Base-by-base conservation (phyloP, 2,329 filamentous ascomycete genomes). In the Botrytis paeoniae region DNA sequence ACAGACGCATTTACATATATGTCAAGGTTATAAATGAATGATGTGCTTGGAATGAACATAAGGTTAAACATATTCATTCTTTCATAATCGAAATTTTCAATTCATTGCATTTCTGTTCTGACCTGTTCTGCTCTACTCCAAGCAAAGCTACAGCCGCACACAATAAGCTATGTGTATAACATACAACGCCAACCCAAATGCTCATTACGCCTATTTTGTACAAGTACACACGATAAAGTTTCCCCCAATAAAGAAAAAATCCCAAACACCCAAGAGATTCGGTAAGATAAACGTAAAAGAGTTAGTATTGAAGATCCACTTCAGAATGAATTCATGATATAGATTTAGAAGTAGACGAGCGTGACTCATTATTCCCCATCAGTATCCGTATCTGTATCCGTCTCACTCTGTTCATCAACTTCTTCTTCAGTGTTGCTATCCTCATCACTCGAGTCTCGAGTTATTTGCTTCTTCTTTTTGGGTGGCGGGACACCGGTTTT, bases 361-460 rank as follows among this genome's bases (percentile, higher is more conserved):
- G 20, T 43, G n/a, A 54, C 4, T 57, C 32, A 72, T 76, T 78
- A 80, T 77, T 83, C 81, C 59, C 80, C 81, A 75, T 83, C 82
- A 18, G 88, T 86, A 80, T 84, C 82, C 8, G 88, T 86, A 79
- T 92, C 90, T 2, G 90, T 92, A 79, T 92, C 90, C 22, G 90
- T 92, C 75, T 87, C 90, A 79, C 89, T 91, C 51, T 89, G 90
- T 81, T 90, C 88, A 43, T 87, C 86, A 22, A 71, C 80, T 20
- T 85, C 88, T 79, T 92, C 90, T 74, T 97, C 93, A 25, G 91
- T 94, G 76, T 93, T 92, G 75, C 93, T 97, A 84, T 97, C 94
- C 9, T 72, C 70, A 35, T 95, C 94, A 70, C 93, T 91, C 72
- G 86, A 88, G n/a, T 89, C 91, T 64, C 92, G 89, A 64, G 66